phyloP scores from a whole-genome alignment of 1,284 basidiomycete genomes.

The Cryptococcus sp. region DNA sequence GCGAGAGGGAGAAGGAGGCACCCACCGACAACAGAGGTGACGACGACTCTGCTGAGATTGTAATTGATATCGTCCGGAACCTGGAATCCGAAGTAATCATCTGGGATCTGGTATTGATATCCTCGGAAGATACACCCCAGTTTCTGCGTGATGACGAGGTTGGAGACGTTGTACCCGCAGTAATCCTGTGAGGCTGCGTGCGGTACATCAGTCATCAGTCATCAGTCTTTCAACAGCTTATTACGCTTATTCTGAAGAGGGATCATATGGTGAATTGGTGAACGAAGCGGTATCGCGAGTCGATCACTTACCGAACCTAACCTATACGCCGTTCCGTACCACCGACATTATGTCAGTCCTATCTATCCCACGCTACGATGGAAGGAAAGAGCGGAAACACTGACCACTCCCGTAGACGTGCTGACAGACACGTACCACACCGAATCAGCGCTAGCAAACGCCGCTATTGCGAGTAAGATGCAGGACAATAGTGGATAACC shows the following conservation, averaged over 20 bases:
- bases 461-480: conserved; percentile 34
- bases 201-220: neutral
- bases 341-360: too few species aligned
- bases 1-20: neutral
- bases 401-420: conserved; percentile 26
- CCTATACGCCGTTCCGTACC: too few species aligned
- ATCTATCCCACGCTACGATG: neutral
- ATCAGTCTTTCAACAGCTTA: neutral
- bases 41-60: conserved; percentile 29
- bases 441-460: conserved; percentile 35
- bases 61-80: conserved; percentile 34
- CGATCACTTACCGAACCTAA: neutral
- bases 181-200: conserved; percentile 31
- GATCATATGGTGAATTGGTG: too few species aligned
- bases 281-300: too few species aligned
- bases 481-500: conserved; percentile 36
- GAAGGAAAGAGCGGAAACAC: neutral
- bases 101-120: conserved; percentile 36
- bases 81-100: conserved; percentile 36
- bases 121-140: conserved; percentile 39
- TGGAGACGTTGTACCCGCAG: conserved; percentile 44
- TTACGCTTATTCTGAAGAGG: neutral
- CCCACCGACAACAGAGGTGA: conserved; percentile 27
- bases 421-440: conserved; percentile 38
- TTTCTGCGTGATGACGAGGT: conserved; percentile 32